Percentiles rank a stretch among this genome's conserved stretches.
Conservation (phyloP, 2,329 filamentous ascomycete genomes). For the Penicillium frequentans region DNA sequence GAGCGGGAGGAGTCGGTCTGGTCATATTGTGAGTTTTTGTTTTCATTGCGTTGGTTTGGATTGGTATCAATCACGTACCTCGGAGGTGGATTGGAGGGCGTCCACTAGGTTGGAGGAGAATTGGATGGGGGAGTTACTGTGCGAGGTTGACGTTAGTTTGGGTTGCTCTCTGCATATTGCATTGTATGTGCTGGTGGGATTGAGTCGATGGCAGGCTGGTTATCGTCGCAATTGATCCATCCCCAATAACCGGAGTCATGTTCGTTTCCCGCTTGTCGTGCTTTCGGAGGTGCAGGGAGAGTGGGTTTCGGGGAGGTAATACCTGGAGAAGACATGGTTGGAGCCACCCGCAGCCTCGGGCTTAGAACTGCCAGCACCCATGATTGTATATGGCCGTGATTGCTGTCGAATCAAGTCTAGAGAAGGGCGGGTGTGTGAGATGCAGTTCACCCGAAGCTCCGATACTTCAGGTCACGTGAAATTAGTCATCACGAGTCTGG, state of each 20-base stretch:
- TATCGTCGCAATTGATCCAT: not conserved
- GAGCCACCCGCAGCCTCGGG: constrained; percentile 50
- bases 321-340: constrained; percentile 65
- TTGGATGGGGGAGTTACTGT: constrained; percentile 55
- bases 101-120: constrained; percentile 83
- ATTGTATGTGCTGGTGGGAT: not conserved
- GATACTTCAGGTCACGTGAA: constrained; percentile 23
- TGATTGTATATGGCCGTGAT: constrained; percentile 34
- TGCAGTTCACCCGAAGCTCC: constrained; percentile 20
- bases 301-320: constrained; percentile 4
- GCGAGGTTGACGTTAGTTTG: constrained; percentile 15
- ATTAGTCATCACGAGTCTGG: not conserved
- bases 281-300: constrained; percentile 1
- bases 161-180: not conserved
- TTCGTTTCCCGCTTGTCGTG: constrained; percentile 8
- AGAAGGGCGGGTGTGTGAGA: constrained; percentile 18
- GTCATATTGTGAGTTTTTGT: constrained; percentile 5
- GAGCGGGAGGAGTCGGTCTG: constrained; percentile 87
- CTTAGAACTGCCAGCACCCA: constrained; percentile 65
- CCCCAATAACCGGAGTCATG: constrained; percentile 2
- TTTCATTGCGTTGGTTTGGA: not conserved
- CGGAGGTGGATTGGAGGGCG: constrained; percentile 76
- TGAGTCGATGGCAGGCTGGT: not conserved
- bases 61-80: constrained; percentile 58
- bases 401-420: constrained; percentile 12